phyloP scores from a whole-genome alignment of 2,329 filamentous ascomycete species.

The Neoscytalidium dimidiatum region DNA sequence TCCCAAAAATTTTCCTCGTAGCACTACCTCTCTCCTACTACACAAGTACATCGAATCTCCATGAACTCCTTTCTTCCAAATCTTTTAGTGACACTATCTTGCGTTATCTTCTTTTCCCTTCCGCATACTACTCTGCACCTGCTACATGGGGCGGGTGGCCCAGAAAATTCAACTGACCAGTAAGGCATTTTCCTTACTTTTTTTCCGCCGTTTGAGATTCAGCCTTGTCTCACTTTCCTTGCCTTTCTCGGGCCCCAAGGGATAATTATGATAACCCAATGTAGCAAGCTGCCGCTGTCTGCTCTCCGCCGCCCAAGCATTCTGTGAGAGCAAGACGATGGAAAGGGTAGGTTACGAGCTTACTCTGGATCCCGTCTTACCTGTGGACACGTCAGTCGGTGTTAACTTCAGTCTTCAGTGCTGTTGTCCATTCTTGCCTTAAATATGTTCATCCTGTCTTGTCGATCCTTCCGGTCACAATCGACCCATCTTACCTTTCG shows the following conservation, averaged over 20 bases:
- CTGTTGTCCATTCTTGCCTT: neutral
- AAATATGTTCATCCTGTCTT: neutral
- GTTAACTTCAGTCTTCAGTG: neutral
- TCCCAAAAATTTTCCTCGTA: neutral
- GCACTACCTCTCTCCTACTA: constrained; percentile 5
- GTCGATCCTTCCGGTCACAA: no score
- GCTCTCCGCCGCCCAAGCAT: neutral
- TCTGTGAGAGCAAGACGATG: neutral
- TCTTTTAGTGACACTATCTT: neutral
- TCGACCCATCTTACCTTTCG: neutral
- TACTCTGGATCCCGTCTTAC: neutral
- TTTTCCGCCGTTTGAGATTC: constrained; percentile 15
- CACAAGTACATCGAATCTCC: neutral
- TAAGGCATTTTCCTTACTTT: constrained; percentile 6
- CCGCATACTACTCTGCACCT: neutral
- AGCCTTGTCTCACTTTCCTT: constrained; percentile 18
- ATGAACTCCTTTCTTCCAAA: neutral
- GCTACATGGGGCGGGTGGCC: neutral
- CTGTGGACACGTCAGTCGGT: constrained; percentile 6
- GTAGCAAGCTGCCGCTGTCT: neutral
- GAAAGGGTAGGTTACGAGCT: neutral
- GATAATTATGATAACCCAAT: constrained; percentile 10
- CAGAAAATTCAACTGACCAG: neutral
- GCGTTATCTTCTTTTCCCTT: neutral
- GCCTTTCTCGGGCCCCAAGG: constrained; percentile 12